Conservation (phyloP, 306 rosid species). For the Trichosanthes cucumerina region DNA sequence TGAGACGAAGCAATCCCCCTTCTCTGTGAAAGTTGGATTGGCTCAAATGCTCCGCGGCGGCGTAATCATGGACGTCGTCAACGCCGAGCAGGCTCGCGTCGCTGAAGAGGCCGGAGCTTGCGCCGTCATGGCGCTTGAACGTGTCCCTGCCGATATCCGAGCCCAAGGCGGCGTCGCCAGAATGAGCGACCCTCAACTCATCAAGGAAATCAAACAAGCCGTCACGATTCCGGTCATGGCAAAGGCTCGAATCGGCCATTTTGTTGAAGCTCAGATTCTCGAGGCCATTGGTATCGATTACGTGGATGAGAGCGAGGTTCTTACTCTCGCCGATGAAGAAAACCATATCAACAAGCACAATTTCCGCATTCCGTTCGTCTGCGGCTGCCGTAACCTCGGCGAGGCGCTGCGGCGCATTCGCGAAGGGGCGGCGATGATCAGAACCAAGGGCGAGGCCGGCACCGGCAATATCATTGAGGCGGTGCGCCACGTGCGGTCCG, state of each 20-base stretch:
- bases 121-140: conserved; percentile 86
- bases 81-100: conserved; percentile 85
- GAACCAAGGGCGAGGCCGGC: conserved; percentile 86
- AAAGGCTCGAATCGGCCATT: conserved; percentile 84
- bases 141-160: conserved; percentile 78
- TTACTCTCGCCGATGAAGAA: conserved; percentile 69
- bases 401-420: conserved; percentile 77
- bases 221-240: conserved; percentile 94
- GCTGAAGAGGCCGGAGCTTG: conserved; percentile 91
- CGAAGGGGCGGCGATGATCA: conserved; percentile 88
- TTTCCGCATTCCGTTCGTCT: conserved; percentile 73
- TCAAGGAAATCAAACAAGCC: conserved; percentile 71
- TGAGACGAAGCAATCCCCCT: conserved; percentile 59
- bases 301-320: conserved; percentile 79
- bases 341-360: conserved; percentile 89
- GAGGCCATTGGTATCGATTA: conserved; percentile 78
- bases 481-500: conserved; percentile 73
- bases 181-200: conserved; percentile 77
- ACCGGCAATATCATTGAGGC: conserved; percentile 79
- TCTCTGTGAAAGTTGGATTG: conserved; percentile 77
- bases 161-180: conserved; percentile 89
- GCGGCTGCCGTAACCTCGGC: conserved; percentile 84
- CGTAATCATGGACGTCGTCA: conserved; percentile 87
- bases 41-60: conserved; percentile 97
- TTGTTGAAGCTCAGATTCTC: conserved; percentile 84